A percentile compares a stretch with the other conserved stretches of the same genome.
phyloP scores from a whole-genome alignment of 768 basidiomycete genomes.

The Tricholoma saponaceum region DNA sequence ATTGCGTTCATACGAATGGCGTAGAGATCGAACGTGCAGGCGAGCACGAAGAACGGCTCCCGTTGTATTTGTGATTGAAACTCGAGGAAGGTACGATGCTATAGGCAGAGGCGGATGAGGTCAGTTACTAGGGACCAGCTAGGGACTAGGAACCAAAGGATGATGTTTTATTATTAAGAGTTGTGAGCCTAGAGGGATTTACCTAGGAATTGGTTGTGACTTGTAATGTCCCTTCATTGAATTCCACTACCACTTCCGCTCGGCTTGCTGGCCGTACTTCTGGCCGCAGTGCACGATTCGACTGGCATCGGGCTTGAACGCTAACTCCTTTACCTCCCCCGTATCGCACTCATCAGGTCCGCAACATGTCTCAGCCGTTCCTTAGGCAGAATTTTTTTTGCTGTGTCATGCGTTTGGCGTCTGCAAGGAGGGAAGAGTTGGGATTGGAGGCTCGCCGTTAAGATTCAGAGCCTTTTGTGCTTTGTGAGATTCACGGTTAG shows the following conservation, averaged over 20 bases:
- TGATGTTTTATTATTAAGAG: background rate
- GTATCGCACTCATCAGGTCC: conserved; percentile 70
- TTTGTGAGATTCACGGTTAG: conserved; percentile 65
- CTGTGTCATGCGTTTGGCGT: conserved; percentile 71
- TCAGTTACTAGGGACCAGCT: conserved; percentile 81
- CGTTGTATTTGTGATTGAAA: conserved; percentile 75
- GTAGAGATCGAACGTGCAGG: conserved; percentile 87
- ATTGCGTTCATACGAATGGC: conserved; percentile 79
- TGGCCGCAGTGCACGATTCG: conserved; percentile 83
- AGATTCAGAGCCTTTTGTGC: conserved; percentile 60
- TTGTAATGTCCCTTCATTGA: conserved; percentile 79
- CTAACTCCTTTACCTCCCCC: conserved; percentile 84
- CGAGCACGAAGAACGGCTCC: conserved; percentile 78
- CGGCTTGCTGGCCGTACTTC: conserved; percentile 71
- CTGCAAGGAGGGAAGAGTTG: conserved; percentile 60
- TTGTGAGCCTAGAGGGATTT: conserved; percentile 8
- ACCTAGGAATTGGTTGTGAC: conserved; percentile 89
- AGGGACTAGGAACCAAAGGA: conserved; percentile 61
- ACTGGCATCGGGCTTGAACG: conserved; percentile 90
- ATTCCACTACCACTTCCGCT: conserved; percentile 78
- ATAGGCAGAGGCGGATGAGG: conserved; percentile 70
- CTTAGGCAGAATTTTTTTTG: conserved; percentile 65
- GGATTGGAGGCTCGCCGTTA: conserved; percentile 78
- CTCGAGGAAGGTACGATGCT: conserved; percentile 75
- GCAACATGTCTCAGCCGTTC: conserved; percentile 75